phyloP scores from a whole-genome alignment of 2,329 filamentous ascomycete species.

The Ophiostoma triangulosporum region DNA sequence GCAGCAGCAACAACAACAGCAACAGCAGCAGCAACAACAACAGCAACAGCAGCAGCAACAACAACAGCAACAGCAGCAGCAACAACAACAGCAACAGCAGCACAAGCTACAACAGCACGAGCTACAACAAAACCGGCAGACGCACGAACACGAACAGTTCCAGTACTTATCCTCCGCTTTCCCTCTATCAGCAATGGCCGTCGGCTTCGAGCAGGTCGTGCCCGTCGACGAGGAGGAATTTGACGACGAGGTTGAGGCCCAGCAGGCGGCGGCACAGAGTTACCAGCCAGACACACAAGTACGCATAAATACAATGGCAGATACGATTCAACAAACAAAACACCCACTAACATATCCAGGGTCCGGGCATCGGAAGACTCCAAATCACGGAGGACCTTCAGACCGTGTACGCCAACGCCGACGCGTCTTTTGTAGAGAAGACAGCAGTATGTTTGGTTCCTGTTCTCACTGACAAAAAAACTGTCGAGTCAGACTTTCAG shows the following conservation, averaged over 20 bases:
- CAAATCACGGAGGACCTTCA: conserved; percentile 65
- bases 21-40: not conserved
- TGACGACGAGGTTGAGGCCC: conserved; percentile 36
- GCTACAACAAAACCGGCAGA: not conserved
- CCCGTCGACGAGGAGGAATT: conserved; percentile 9
- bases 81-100: not conserved
- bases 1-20: not conserved
- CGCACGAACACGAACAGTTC: not conserved
- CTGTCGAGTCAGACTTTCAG: too few species aligned
- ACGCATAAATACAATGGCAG: not conserved
- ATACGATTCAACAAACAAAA: conserved; percentile 33
- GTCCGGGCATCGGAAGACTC: conserved; percentile 68
- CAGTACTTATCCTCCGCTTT: not conserved
- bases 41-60: not conserved
- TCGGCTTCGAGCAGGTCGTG: not conserved
- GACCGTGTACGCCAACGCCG: conserved; percentile 76
- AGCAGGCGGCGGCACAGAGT: conserved; percentile 46
- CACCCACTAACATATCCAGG: conserved; percentile 37
- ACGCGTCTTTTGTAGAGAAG: conserved; percentile 74
- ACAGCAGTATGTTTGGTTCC: conserved; percentile 53
- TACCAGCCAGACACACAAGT: conserved; percentile 35
- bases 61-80: not conserved
- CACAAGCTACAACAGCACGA: not conserved
- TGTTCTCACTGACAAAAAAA: too few species aligned
- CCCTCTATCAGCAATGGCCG: not conserved